Evolutionary conservation across 768 basidiomycete genomes (phyloP).

Genomic region (Dioszegia aurantiaca): DNA sequence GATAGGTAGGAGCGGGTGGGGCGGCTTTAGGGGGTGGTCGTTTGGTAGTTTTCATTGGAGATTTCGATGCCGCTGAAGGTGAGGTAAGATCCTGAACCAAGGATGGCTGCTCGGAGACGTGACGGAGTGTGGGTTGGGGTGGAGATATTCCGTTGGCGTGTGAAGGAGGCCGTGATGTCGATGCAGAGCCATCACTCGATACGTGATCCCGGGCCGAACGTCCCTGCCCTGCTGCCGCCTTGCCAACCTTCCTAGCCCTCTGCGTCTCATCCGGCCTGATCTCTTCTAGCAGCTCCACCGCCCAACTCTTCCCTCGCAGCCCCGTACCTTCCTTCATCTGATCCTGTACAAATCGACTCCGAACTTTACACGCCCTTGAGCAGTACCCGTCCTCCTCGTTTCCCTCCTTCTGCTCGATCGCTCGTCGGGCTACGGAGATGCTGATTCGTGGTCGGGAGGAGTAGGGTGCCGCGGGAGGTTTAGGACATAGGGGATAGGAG

Average conservation of each 20-base stretch:
- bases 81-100: neutral
- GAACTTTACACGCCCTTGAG: slow-evolving; percentile 24
- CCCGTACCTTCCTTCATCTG: slow-evolving; percentile 21
- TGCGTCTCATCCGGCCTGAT: too few relatives aligned
- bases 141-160: too few relatives aligned
- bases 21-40: neutral
- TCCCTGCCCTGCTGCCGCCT: neutral
- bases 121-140: neutral
- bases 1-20: neutral
- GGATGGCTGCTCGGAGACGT: neutral
- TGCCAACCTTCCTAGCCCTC: too few relatives aligned
- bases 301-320: slow-evolving; percentile 13
- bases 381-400: slow-evolving; percentile 49
- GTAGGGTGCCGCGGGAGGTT: slow-evolving; percentile 33
- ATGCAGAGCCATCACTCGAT: too few relatives aligned
- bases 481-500: slow-evolving; percentile 45
- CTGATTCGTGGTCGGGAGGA: slow-evolving; percentile 19
- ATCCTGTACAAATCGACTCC: slow-evolving; percentile 41
- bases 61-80: neutral
- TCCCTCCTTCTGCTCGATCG: slow-evolving; percentile 32
- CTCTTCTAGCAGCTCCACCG: slow-evolving; percentile 11
- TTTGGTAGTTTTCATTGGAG: neutral
- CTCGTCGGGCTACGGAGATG: slow-evolving; percentile 28
- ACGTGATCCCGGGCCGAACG: too few relatives aligned
- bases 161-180: too few relatives aligned